A percentile compares a stretch with the other conserved stretches of the same genome.
These are phyloP conservation scores for Xylaria sp. DNA, from an alignment of 2,329 filamentous ascomycete species.

Conservation along the genomic window DNA sequence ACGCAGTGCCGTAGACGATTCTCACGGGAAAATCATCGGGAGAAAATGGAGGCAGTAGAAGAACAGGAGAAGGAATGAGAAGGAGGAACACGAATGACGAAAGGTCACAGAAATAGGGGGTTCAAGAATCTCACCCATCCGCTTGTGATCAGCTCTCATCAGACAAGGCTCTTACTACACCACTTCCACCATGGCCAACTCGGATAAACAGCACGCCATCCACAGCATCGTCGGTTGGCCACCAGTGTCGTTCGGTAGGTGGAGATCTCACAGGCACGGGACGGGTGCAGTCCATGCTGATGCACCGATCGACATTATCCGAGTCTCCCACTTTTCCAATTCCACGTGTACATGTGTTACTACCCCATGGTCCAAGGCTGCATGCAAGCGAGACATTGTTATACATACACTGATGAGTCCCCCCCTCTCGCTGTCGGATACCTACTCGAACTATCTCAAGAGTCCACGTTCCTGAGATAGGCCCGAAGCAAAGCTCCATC, in stretches of 20 bases:
- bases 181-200: constrained; percentile 15
- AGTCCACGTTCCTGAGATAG: constrained; percentile 1
- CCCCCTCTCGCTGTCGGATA: constrained; percentile 2
- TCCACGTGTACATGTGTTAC: constrained; percentile 7
- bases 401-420: neutral
- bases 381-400: constrained; percentile 2
- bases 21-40: neutral
- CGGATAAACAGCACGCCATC: constrained; percentile 3
- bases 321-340: neutral
- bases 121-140: constrained; percentile 5
- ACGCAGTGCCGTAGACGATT: constrained; percentile 7
- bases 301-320: constrained; percentile 8
- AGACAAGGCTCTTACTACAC: constrained; percentile 12
- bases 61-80: neutral
- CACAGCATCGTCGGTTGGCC: neutral
- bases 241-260: neutral
- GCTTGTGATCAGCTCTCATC: neutral
- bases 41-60: neutral
- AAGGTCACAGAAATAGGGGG: neutral
- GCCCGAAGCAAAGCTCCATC: constrained; percentile 2
- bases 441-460: constrained; percentile 6
- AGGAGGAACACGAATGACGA: neutral
- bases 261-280: constrained; percentile 1
- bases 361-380: neutral
- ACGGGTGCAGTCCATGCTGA: constrained; percentile 4